Evolutionary conservation across 2,329 filamentous ascomycete genomes (phyloP).

Genomic region (Furcasterigmium sp.): DNA sequence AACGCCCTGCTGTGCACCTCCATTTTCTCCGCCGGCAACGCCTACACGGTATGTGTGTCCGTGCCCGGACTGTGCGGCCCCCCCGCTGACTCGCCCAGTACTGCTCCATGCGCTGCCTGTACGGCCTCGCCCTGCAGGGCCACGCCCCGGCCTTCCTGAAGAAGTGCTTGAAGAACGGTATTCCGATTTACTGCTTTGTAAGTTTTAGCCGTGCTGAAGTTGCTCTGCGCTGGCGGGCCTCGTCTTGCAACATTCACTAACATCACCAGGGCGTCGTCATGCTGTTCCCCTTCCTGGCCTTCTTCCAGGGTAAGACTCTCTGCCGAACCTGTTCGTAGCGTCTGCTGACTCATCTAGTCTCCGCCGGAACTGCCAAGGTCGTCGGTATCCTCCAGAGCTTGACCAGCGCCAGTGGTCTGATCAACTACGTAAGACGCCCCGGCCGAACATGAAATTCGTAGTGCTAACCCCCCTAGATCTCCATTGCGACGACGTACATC

Average conservation of each 20-base stretch:
- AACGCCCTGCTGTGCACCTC: conserved; percentile 53
- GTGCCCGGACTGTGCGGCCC: background rate
- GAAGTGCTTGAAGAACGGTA: conserved; percentile 51
- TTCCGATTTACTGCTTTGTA: conserved; percentile 53
- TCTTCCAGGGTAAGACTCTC: conserved; percentile 39
- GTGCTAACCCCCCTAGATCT: conserved; percentile 6
- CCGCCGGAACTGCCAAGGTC: conserved; percentile 40
- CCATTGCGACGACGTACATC: conserved; percentile 51
- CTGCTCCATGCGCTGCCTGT: conserved; percentile 49
- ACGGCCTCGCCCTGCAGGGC: conserved; percentile 49
- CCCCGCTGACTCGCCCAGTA: conserved; percentile 30
- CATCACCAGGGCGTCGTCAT: conserved; percentile 32
- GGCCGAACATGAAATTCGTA: background rate
- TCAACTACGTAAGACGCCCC: conserved; percentile 37
- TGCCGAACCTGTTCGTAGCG: too few species aligned
- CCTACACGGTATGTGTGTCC: conserved; percentile 30
- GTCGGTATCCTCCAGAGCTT: conserved; percentile 47
- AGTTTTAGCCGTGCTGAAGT: too few species aligned
- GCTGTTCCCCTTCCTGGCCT: conserved; percentile 46
- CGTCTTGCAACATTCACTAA: too few species aligned
- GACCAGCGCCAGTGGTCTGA: conserved; percentile 39
- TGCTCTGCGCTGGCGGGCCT: too few species aligned
- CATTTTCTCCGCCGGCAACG: conserved; percentile 51
- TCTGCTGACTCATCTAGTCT: too few species aligned
- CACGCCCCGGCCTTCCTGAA: conserved; percentile 46